phyloP scores from a whole-genome alignment of 1,284 basidiomycete species.

The Kwoniella shivajii region DNA sequence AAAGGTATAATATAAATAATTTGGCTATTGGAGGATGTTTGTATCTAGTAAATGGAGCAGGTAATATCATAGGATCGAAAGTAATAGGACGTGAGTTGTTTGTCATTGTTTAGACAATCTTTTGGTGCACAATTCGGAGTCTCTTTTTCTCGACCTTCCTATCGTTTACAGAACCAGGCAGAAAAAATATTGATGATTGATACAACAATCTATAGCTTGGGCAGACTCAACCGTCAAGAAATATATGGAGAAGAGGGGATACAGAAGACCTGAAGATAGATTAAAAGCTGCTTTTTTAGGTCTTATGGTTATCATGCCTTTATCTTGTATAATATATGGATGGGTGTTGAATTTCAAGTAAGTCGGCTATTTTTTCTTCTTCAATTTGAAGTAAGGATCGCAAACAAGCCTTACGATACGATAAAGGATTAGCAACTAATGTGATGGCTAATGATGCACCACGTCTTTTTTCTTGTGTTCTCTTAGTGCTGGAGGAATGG shows the following conservation, averaged over 20 bases:
- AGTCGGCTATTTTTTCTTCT: not conserved
- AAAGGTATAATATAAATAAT: conserved; percentile 63
- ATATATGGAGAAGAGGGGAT: conserved; percentile 58
- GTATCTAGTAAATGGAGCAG: conserved; percentile 64
- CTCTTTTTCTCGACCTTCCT: too few species aligned
- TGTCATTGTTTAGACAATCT: too few species aligned
- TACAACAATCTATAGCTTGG: conserved; percentile 35
- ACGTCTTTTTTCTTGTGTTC: not conserved
- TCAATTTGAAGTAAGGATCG: not conserved
- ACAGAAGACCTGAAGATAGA: conserved; percentile 64
- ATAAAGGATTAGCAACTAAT: not conserved
- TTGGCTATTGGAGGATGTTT: conserved; percentile 64
- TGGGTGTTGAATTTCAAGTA: conserved; percentile 43
- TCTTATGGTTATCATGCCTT: conserved; percentile 57
- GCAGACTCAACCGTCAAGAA: conserved; percentile 60
- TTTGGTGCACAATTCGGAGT: too few species aligned
- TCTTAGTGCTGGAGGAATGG: conserved; percentile 46
- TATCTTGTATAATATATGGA: conserved; percentile 49
- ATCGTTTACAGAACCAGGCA: too few species aligned
- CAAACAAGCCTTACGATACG: not conserved
- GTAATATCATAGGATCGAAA: conserved; percentile 64
- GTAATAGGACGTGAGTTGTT: conserved; percentile 58
- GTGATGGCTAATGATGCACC: not conserved
- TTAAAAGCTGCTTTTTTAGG: conserved; percentile 60
- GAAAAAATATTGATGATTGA: not conserved